A percentile compares a stretch with the other conserved stretches of the same genome.
Evolutionary conservation across 805 yeast species (phyloP).

Genomic region (Ogataea allantospora): DNA sequence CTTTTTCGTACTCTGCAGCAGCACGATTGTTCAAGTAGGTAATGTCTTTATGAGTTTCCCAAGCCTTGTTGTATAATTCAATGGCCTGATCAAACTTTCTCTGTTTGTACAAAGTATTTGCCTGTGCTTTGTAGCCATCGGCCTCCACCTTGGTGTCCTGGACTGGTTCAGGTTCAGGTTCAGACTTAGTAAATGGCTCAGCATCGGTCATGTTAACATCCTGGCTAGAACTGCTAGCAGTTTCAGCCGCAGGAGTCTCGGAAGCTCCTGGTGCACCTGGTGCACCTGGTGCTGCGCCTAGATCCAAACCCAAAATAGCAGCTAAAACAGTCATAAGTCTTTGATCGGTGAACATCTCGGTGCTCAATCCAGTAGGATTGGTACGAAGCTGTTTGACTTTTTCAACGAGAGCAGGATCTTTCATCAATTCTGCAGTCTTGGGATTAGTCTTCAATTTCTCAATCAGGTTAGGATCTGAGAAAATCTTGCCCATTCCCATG

Average conservation of each 20-base stretch:
- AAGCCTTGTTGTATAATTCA: conserved; percentile 80
- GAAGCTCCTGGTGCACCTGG: conserved; percentile 5
- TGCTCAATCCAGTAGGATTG: conserved; percentile 74
- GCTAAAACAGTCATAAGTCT: conserved; percentile 88
- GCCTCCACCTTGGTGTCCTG: conserved; percentile 51
- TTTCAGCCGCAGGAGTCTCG: conserved; percentile 27
- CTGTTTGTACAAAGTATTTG: conserved; percentile 81
- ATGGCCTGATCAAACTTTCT: conserved; percentile 93
- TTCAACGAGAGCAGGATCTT: conserved; percentile 79
- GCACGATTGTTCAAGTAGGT: conserved; percentile 95
- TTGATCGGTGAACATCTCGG: conserved; percentile 73
- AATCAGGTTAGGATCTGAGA: conserved; percentile 76
- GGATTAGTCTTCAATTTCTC: conserved; percentile 79
- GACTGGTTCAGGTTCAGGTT: conserved; percentile 26
- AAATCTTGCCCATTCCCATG: conserved; percentile 73
- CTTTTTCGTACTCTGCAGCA: conserved; percentile 96
- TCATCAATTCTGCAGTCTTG: conserved; percentile 80
- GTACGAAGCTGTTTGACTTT: conserved; percentile 59
- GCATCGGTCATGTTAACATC: conserved; percentile 24
- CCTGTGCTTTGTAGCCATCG: conserved; percentile 74
- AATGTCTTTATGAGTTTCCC: conserved; percentile 76
- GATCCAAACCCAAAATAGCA: conserved; percentile 77
- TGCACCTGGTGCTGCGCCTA: conserved; percentile 38
- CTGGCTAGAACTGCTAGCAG: conserved; percentile 19
- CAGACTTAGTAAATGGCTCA: conserved; percentile 21